Evolutionary conservation across 2,329 filamentous ascomycete genomes (phyloP), one percentile per base, ranked within the genome.

Genomic region (Penicillium concentricum): DNA sequence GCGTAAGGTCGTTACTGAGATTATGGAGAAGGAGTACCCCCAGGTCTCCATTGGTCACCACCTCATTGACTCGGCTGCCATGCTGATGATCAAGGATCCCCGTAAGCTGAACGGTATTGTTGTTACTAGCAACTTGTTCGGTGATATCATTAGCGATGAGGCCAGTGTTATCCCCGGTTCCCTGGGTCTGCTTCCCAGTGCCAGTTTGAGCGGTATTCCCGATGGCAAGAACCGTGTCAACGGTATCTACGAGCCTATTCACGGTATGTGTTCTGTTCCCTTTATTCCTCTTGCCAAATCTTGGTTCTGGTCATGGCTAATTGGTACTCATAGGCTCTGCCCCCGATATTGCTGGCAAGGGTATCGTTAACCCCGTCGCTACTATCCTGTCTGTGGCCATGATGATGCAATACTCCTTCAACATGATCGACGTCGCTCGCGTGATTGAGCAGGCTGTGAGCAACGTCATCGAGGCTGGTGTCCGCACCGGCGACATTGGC

Each of bases 201-300:
- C 93, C 13, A 94, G 89, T 76, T 79, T 97, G 72, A 89, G 87
- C 63, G 91, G 90, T 39, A 86, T 96, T 58, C 93, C 93, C 0
- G 91, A 95, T 74, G 90, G 90, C 54, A 90, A 91, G 81, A 84
- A 81, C 67, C 87, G 84, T 74, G 91, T 92, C 72, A 96, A 95
- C 73, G 93, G 92, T 67, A 96, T 97, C 70, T 99, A 96, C 74
- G 93, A 97, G 82, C 93, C 93, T 26, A 97, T 99, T 68, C 93
- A 99, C 75, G 92, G 91, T 91, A 80, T 69, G 79, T 67, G 3
- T 18, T 20, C 38, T 46, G 22, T 55, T 4, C 8, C 41, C 18
- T 43, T 26, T 18, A 6, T 26, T 28, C 20, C 22, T 20, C 30
- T 22, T 28, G 16, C 24, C 28, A 39, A 7, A 8, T 37, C 0